Evolutionary conservation across 2,329 filamentous ascomycete species (phyloP).

Genomic region (Ophiocordyceps camponoti-leonardi): DNA sequence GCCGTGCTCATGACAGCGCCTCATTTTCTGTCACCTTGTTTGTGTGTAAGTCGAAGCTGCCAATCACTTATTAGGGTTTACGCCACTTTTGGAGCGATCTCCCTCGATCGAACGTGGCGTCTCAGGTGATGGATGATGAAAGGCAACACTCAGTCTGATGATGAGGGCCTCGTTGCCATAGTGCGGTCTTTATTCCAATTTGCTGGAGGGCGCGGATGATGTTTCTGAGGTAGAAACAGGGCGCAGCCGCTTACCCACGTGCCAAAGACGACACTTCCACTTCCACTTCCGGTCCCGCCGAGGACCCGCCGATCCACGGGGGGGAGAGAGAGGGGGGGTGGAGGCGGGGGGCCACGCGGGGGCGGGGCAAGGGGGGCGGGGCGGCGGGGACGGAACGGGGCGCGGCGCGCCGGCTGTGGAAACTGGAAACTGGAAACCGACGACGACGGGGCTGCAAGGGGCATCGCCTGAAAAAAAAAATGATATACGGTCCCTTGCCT

Average conservation of each 20-base stretch:
- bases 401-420: not conserved
- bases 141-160: not conserved
- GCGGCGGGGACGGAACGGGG: too few species aligned
- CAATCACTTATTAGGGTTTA: not conserved
- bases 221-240: too few species aligned
- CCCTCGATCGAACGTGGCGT: not conserved
- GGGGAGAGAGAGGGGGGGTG: too few species aligned
- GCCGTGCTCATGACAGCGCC: not conserved
- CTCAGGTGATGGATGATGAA: not conserved
- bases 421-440: too few species aligned
- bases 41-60: not conserved
- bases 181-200: too few species aligned
- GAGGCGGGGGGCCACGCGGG: not conserved
- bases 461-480: too few species aligned
- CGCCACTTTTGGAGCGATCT: not conserved
- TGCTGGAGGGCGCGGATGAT: too few species aligned
- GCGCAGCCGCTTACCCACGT: not conserved
- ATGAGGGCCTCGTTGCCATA: not conserved
- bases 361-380: not conserved
- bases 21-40: too few species aligned
- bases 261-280: not conserved
- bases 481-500: too few species aligned
- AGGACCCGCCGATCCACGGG: not conserved
- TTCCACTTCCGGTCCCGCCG: not conserved
- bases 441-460: not conserved